Conservation (phyloP, 106 monocot species). For the Vanilla planifolia region DNA sequence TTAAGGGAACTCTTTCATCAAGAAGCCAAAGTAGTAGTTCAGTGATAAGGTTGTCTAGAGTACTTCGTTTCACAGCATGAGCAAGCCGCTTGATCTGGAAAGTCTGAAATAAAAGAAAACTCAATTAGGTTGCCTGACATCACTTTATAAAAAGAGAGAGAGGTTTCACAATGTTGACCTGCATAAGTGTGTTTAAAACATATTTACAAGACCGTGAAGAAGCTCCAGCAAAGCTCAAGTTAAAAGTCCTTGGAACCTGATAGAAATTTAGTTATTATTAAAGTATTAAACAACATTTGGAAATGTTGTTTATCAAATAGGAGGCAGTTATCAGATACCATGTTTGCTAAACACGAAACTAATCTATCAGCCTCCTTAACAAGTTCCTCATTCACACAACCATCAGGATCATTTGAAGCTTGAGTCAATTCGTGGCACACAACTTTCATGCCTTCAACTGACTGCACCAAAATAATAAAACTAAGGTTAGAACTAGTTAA, state of each 20-base stretch:
- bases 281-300: not conserved
- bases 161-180: too few species aligned
- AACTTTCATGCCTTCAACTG: constrained; percentile 99
- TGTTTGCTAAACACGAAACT: constrained; percentile 77
- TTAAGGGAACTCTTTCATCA: constrained; percentile 94
- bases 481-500: not conserved
- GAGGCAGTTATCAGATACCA: constrained; percentile 41
- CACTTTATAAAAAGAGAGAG: not conserved
- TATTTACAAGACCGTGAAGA: constrained; percentile 99
- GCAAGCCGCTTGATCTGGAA: constrained; percentile 90
- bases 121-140: not conserved
- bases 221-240: constrained; percentile 91
- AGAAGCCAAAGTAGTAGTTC: constrained; percentile 97
- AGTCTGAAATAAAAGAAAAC: constrained; percentile 45
- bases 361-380: constrained; percentile 82
- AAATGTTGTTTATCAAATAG: not conserved
- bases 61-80: constrained; percentile 76
- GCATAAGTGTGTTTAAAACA: constrained; percentile 98
- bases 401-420: constrained; percentile 59
- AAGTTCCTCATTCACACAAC: constrained; percentile 65
- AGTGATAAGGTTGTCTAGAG: constrained; percentile 85
- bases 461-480: constrained; percentile 46
- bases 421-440: constrained; percentile 90
- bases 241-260: constrained; percentile 89
- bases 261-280: constrained; percentile 10